Evolutionary conservation across 2,329 filamentous ascomycete genomes (phyloP).

Genomic region (Fusarium sp.): DNA sequence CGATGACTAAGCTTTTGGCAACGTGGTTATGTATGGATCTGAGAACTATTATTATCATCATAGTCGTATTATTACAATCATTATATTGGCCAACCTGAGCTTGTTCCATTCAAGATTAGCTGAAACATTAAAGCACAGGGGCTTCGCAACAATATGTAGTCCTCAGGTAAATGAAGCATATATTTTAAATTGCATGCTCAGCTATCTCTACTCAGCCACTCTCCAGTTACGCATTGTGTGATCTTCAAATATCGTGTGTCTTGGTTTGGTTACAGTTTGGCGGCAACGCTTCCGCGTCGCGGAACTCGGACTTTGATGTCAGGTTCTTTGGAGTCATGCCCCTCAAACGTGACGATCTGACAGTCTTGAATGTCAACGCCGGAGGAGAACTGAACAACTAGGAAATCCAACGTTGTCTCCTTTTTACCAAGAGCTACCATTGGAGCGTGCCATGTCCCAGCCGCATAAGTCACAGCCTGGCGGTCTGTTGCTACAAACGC

Average conservation of each 20-base stretch:
- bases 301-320: conserved; percentile 48
- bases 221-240: conserved; percentile 13
- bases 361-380: conserved; percentile 86
- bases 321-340: conserved; percentile 50
- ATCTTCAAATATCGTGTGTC: conserved; percentile 22
- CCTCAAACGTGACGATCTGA: conserved; percentile 72
- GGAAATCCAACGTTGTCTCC: conserved; percentile 76
- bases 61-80: background rate
- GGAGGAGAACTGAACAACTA: conserved; percentile 90
- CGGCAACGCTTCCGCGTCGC: conserved; percentile 10
- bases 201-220: conserved; percentile 25
- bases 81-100: background rate
- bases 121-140: conserved; percentile 5
- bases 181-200: conserved; percentile 12
- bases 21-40: background rate
- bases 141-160: background rate
- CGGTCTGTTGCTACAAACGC: conserved; percentile 82
- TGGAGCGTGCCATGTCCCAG: conserved; percentile 94
- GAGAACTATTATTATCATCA: conserved; percentile 11
- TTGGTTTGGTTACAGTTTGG: conserved; percentile 20
- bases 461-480: conserved; percentile 91
- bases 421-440: conserved; percentile 83
- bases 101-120: conserved; percentile 11
- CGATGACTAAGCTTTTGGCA: conserved; percentile 28
- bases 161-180: background rate